Conservation (phyloP, 208 protist genomes). For the Acanthamoeba castellanii region DNA sequence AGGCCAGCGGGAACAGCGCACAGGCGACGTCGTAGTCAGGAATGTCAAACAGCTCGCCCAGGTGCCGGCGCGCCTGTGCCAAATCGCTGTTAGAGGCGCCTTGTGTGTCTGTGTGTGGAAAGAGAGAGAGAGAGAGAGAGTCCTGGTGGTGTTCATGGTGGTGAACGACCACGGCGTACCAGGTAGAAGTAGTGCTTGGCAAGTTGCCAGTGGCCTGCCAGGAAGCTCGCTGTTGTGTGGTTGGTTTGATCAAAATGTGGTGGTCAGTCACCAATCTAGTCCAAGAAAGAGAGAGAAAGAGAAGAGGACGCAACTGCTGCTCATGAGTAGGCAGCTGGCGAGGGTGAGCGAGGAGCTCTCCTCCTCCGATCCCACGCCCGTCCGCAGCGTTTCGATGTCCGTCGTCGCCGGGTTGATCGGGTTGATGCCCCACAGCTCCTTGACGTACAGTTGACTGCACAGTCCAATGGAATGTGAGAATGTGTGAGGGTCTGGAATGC, state of each 20-base stretch:
- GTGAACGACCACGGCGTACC: background rate
- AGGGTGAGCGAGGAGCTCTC: background rate
- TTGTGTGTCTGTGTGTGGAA: too few relatives aligned
- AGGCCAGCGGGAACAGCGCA: background rate
- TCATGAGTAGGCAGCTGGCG: slow-evolving; percentile 18
- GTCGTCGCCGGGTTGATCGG: slow-evolving; percentile 8
- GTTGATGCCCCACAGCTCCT: slow-evolving; percentile 37
- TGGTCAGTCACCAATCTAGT: too few relatives aligned
- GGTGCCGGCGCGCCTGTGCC: background rate
- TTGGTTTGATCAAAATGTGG: background rate
- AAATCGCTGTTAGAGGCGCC: too few relatives aligned
- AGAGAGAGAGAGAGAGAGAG: too few relatives aligned
- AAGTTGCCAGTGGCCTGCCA: background rate
- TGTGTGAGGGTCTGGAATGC: background rate
- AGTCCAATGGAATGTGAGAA: background rate
- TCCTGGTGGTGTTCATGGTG: background rate
- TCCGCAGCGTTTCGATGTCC: background rate
- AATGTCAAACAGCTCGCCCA: background rate
- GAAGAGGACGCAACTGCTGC: background rate
- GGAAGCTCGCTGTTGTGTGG: background rate
- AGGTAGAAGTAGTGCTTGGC: background rate
- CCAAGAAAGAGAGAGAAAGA: background rate
- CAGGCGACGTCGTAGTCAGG: slow-evolving; percentile 34
- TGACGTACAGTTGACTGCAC: background rate
- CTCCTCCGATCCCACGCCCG: background rate